A percentile compares a stretch with the other conserved stretches of the same genome.
Evolutionary conservation across 192 early-diverging fungal genomes (phyloP).

Genomic region (Coemansia sp.): DNA sequence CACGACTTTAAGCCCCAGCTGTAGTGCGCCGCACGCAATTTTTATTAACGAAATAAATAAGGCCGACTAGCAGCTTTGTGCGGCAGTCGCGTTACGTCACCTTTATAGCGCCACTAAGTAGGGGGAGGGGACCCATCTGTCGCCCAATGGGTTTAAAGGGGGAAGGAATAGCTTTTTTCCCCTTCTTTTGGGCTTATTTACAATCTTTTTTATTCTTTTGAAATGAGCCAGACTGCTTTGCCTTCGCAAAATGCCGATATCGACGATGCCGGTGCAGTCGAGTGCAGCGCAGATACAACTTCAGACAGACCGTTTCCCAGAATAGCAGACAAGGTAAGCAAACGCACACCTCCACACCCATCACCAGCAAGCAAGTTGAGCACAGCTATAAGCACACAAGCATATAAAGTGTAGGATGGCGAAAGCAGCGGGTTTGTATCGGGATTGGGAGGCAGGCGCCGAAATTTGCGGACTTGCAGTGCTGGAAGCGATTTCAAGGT

Average conservation of each 20-base stretch:
- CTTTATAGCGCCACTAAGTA: too few relatives aligned
- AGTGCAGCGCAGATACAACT: not conserved
- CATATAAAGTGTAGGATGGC: slow-evolving; percentile 13
- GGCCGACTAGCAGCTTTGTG: not conserved
- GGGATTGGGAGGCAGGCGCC: slow-evolving; percentile 1
- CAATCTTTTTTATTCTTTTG: too few relatives aligned
- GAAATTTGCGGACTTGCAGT: slow-evolving; percentile 20
- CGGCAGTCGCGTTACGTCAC: not conserved
- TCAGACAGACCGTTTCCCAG: slow-evolving; percentile 23
- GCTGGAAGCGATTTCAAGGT: slow-evolving; percentile 21
- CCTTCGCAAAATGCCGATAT: too few relatives aligned
- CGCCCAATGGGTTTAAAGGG: too few relatives aligned
- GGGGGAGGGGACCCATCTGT: too few relatives aligned
- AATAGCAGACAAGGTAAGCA: slow-evolving; percentile 26
- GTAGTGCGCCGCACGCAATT: not conserved
- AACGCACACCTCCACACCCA: not conserved
- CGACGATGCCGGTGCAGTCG: too few relatives aligned
- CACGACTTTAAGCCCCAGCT: slow-evolving; percentile 40
- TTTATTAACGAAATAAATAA: too few relatives aligned
- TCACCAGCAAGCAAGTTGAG: not conserved
- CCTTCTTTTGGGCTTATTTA: too few relatives aligned
- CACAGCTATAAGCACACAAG: not conserved
- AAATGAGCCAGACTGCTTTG: too few relatives aligned
- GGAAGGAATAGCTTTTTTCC: too few relatives aligned
- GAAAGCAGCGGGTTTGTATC: slow-evolving; percentile 12